Conservation (phyloP, 2,329 filamentous ascomycete genomes). For the Penicillium palitans region DNA sequence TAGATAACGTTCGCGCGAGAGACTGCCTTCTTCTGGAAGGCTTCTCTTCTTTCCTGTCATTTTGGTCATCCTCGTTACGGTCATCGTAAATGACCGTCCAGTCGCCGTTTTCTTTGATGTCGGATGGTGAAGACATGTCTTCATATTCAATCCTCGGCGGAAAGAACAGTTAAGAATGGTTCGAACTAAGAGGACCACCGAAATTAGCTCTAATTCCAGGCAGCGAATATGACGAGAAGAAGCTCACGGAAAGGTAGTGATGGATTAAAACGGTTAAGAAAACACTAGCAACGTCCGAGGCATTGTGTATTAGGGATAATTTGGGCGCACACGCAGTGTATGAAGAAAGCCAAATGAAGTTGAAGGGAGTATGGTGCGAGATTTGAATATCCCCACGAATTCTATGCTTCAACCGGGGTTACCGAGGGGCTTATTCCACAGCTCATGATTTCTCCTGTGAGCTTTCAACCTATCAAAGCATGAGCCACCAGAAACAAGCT, state of each 20-base stretch:
- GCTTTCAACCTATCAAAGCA: conserved; percentile 13
- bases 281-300: background rate
- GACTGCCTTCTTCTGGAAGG: conserved; percentile 7
- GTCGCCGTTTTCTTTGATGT: conserved; percentile 9
- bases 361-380: background rate
- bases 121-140: conserved; percentile 10
- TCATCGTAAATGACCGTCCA: conserved; percentile 20
- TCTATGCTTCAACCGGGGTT: conserved; percentile 7
- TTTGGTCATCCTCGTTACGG: conserved; percentile 5
- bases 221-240: background rate
- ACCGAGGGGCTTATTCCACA: background rate
- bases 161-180: background rate
- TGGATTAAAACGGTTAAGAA: background rate
- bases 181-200: background rate
- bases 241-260: background rate
- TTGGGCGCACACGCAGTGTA: background rate
- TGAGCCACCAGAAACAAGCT: background rate
- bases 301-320: background rate
- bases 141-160: background rate
- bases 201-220: background rate
- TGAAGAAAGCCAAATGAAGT: background rate
- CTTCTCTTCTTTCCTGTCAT: conserved; percentile 8
- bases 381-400: conserved; percentile 9
- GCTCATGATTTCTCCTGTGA: conserved; percentile 7
- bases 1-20: conserved; percentile 12